A percentile compares a stretch with the other conserved stretches of the same genome.
phyloP scores from a whole-genome alignment of 2,329 filamentous ascomycete species.

The Byssoonygena ceratinophila region DNA sequence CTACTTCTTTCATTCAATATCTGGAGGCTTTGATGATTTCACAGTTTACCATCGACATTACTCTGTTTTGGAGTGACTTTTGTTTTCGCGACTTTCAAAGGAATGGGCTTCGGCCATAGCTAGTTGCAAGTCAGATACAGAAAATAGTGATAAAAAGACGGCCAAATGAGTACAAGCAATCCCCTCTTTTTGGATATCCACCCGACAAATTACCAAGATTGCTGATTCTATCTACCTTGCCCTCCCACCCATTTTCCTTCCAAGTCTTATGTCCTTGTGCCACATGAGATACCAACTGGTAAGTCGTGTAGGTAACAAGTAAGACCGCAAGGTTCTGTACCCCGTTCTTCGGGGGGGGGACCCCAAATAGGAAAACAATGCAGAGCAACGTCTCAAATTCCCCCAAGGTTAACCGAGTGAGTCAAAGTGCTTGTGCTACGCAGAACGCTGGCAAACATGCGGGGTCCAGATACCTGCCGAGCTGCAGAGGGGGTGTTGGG shows the following conservation, averaged over 20 bases:
- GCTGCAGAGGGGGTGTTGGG: no score
- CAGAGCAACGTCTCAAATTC: neutral
- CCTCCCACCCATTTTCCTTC: neutral
- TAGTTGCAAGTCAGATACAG: neutral
- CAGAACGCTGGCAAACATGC: neutral
- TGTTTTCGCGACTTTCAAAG: neutral
- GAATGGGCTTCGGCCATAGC: no score
- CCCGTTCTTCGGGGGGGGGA: neutral
- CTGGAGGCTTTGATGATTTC: neutral
- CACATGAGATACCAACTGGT: neutral
- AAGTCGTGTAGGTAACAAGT: neutral
- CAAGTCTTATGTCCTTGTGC: neutral
- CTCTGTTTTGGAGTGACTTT: neutral
- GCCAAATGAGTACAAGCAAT: neutral
- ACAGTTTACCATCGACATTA: neutral
- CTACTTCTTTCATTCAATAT: neutral
- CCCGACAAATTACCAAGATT: neutral
- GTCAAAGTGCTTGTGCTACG: neutral
- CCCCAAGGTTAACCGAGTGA: neutral
- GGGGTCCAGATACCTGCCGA: neutral
- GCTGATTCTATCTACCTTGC: neutral
- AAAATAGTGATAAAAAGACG: neutral
- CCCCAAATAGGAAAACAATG: neutral
- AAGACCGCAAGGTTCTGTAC: neutral
- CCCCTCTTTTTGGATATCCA: neutral